These are phyloP conservation scores for Tuber umbilicatum DNA, from an alignment of 495 filamentous ascomycete species.

Conservation along the genomic window DNA sequence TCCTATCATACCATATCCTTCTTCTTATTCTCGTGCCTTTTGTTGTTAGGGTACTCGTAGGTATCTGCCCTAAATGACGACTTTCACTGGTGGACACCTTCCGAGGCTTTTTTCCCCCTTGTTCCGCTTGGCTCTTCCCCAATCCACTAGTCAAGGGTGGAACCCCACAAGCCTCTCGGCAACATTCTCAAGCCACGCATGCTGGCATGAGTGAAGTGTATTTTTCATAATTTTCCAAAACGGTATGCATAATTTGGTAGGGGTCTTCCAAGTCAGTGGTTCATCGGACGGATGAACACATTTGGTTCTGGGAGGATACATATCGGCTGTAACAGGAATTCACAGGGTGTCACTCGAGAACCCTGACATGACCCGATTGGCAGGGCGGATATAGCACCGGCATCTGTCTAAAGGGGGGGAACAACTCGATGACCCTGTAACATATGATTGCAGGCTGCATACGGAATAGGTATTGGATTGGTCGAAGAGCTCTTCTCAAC, in stretches of 20 bases:
- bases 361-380: neutral
- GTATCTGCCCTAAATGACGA: neutral
- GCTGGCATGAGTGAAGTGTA: neutral
- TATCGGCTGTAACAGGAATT: neutral
- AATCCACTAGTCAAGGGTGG: neutral
- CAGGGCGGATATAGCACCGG: neutral
- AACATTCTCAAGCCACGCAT: neutral
- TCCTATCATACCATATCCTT: neutral
- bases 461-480: neutral
- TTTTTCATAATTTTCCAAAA: neutral
- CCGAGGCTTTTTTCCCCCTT: neutral
- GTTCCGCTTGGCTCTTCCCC: neutral
- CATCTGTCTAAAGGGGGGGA: neutral
- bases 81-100: neutral
- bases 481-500: neutral
- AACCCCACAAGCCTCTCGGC: neutral
- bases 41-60: neutral
- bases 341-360: neutral
- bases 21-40: neutral
- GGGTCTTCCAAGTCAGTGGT: neutral
- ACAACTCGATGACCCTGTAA: neutral
- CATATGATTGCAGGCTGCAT: neutral
- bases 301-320: slow-evolving; percentile 1
- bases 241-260: neutral
- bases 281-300: neutral